These are phyloP conservation scores for Dryadomyces quercus-mongolicae DNA, from an alignment of 2,329 filamentous ascomycete species.

Conservation along the genomic window DNA sequence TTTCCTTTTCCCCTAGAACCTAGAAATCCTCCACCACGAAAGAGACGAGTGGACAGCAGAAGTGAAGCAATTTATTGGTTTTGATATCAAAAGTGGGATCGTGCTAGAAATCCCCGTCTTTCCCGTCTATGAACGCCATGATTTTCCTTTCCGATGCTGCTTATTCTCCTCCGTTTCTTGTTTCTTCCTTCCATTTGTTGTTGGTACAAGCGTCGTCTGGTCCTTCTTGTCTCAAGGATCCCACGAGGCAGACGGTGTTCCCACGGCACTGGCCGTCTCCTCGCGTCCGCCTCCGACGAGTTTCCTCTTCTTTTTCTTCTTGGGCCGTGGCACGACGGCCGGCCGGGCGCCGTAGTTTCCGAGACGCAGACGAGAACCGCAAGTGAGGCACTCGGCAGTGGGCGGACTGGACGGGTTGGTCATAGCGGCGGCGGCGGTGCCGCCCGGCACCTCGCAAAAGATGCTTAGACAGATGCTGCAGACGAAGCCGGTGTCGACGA, in stretches of 20 bases:
- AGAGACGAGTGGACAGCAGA: background rate
- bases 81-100: too few relatives aligned
- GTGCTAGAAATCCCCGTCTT: too few relatives aligned
- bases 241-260: conserved; percentile 32
- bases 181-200: too few relatives aligned
- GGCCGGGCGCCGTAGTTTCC: conserved; percentile 65
- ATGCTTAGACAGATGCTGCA: conserved; percentile 95
- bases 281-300: conserved; percentile 30
- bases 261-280: conserved; percentile 46
- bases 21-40: background rate
- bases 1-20: conserved; percentile 1
- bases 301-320: conserved; percentile 65
- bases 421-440: too few relatives aligned
- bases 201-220: too few relatives aligned
- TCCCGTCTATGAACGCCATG: background rate
- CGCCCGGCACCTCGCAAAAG: conserved; percentile 54
- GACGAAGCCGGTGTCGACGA: conserved; percentile 87
- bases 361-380: conserved; percentile 65
- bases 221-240: background rate
- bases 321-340: conserved; percentile 58
- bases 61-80: background rate
- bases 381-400: conserved; percentile 62
- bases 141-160: too few relatives aligned
- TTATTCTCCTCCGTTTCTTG: too few relatives aligned
- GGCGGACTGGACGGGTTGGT: background rate